Base-by-base conservation (phyloP, 495 filamentous ascomycete species). In the Penicillium roqueforti region DNA sequence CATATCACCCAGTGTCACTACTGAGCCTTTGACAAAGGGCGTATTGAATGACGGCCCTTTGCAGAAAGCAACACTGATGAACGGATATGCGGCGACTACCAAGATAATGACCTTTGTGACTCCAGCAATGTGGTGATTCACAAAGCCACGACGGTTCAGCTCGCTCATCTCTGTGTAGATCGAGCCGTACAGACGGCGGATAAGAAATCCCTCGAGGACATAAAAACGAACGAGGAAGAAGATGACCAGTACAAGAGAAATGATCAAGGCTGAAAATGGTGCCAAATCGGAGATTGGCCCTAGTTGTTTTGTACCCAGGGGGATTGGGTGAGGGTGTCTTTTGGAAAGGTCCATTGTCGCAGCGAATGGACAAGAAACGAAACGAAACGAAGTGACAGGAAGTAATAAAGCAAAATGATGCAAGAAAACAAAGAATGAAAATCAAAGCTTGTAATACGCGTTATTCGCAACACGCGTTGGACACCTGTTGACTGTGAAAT, bases 41-140 rank as follows among this genome's bases (percentile, higher is more conserved):
- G 67, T 66, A 16, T 68, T 53, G 44, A 80, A 71, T 3, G 40
- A 26, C 13, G 59, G 63, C 1, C 62, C 58, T 10, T 62, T 37
- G 9, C 68, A 64, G 41, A 76, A 71, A 1, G 69, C 65, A 8
- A 78, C 62, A 38, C 56, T 47, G 37, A 78, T 62, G 45, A 80
- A 79, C 0, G 76, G 76, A 54, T 79, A 77, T 13, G 65, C 71
- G 1, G 72, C 74, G 2, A 72, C 22, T 22, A 77, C 52, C 2
- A 78, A 56, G 16, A 79, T 73, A 31, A 74, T 1, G 13, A 79
- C 43, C 36, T 80, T 80, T 6, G 72, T 78, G 0, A 51, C 25
- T 0, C 75, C 76, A 14, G 76, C 74, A 18, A 80, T 73, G 51
- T 79, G 76, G 49, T 80, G 76, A 50, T 80, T 79, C 26, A 80